Evolutionary conservation across 169 alveolate genomes (phyloP).

Genomic region (Cryptosporidium tyzzeri): DNA sequence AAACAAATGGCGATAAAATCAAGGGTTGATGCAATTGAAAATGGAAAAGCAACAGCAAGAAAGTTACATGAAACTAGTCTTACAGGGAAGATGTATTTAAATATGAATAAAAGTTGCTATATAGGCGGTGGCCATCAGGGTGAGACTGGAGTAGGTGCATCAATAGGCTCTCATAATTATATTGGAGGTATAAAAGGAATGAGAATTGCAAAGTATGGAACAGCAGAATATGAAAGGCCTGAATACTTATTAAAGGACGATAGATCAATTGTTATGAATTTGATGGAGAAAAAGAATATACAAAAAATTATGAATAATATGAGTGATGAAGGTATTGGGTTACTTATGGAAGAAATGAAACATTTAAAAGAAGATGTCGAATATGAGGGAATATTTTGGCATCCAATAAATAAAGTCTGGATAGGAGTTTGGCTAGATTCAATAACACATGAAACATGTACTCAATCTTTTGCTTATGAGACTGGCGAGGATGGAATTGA

Average conservation of each 20-base stretch:
- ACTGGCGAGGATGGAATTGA: conserved; percentile 58
- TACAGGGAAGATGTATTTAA: conserved; percentile 10
- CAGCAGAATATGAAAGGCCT: not conserved
- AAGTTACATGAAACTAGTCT: conserved; percentile 51
- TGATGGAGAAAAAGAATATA: conserved; percentile 25
- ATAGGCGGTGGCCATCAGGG: not conserved
- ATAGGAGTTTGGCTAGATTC: conserved; percentile 74
- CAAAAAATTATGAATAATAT: conserved; percentile 30
- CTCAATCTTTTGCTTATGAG: conserved; percentile 68
- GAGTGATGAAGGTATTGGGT: conserved; percentile 32
- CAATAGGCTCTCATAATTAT: not conserved
- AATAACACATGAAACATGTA: conserved; percentile 63
- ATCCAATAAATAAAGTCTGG: conserved; percentile 70
- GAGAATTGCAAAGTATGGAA: not conserved
- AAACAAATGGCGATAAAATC: conserved; percentile 74
- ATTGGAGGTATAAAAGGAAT: conserved; percentile 2
- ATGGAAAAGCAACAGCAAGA: conserved; percentile 75
- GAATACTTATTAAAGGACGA: conserved; percentile 1
- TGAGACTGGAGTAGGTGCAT: not conserved
- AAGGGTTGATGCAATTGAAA: conserved; percentile 71
- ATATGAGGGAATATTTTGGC: conserved; percentile 74
- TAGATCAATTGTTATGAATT: not conserved
- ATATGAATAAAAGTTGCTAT: conserved; percentile 7
- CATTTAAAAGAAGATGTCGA: conserved; percentile 61
- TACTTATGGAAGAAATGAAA: conserved; percentile 70